Conservation (phyloP, 768 basidiomycete genomes). For the Neoboletus magnificus region DNA sequence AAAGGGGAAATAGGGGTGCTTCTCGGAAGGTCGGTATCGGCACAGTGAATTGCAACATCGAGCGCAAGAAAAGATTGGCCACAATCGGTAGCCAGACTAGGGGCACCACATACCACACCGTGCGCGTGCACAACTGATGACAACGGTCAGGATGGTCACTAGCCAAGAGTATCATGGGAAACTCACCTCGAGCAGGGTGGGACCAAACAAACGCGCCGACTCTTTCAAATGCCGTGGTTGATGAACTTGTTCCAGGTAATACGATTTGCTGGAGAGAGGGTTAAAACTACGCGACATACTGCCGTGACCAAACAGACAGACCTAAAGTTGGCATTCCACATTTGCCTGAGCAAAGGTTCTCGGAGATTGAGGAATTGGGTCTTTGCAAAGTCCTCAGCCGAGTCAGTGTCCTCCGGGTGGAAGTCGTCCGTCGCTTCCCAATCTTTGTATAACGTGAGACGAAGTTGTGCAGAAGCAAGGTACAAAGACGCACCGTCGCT, state of each 20-base stretch:
- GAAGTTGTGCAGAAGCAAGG: not conserved
- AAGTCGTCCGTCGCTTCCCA: constrained; percentile 92
- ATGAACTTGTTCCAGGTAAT: constrained; percentile 95
- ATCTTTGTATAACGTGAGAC: constrained; percentile 42
- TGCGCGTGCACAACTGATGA: constrained; percentile 72
- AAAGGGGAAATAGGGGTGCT: constrained; percentile 54
- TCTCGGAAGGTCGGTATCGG: constrained; percentile 62
- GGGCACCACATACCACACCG: constrained; percentile 93
- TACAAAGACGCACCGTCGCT: constrained; percentile 62
- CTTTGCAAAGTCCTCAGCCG: constrained; percentile 76
- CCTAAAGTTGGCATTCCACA: constrained; percentile 87
- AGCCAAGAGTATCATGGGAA: not conserved
- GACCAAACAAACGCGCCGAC: constrained; percentile 85
- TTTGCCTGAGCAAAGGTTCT: constrained; percentile 79
- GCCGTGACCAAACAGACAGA: constrained; percentile 38
- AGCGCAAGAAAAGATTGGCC: constrained; percentile 73
- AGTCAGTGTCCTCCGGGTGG: constrained; percentile 86
- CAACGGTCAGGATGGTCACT: not conserved
- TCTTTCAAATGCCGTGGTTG: constrained; percentile 86
- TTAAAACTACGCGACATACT: not conserved
- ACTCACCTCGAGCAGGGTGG: constrained; percentile 72
- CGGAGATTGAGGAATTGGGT: constrained; percentile 90
- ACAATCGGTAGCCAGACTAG: constrained; percentile 89
- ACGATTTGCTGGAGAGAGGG: constrained; percentile 66
- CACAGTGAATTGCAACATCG: constrained; percentile 76